Evolutionary conservation across 1,139 yeast genomes (phyloP).

Genomic region (Hyphopichia buzzinii): DNA sequence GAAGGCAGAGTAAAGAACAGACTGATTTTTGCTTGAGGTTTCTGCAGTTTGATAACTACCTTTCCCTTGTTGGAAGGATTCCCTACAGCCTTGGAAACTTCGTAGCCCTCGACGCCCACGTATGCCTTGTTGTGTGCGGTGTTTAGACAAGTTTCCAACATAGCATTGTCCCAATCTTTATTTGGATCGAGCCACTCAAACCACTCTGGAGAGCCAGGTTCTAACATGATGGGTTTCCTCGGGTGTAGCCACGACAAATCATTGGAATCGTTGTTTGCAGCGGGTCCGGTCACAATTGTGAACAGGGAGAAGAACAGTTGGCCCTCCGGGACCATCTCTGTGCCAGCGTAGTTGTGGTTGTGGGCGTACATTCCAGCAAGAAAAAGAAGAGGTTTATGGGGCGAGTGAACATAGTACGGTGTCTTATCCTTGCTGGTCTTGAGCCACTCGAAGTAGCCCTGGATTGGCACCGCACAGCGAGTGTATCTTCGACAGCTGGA

Average conservation of each 20-base stretch:
- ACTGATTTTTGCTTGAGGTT: conserved; percentile 23
- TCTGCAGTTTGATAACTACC: conserved; percentile 32
- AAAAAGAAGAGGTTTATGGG: conserved; percentile 51
- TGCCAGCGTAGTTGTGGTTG: conserved; percentile 29
- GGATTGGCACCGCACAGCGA: conserved; percentile 72
- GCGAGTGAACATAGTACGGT: conserved; percentile 67
- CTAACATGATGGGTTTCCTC: conserved; percentile 72
- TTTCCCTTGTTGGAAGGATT: conserved; percentile 51
- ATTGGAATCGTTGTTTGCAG: conserved; percentile 41
- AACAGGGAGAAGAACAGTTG: conserved; percentile 46
- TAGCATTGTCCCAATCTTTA: conserved; percentile 33
- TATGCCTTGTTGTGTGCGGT: conserved; percentile 40
- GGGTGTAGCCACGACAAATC: conserved; percentile 68
- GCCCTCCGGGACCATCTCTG: conserved; percentile 21
- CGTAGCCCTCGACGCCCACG: conserved; percentile 46
- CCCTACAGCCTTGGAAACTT: conserved; percentile 66
- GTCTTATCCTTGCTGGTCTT: conserved; percentile 35
- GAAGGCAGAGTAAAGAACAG: conserved; percentile 22
- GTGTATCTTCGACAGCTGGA: conserved; percentile 30
- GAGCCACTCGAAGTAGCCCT: conserved; percentile 87
- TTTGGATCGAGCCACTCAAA: conserved; percentile 59
- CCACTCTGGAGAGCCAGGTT: conserved; percentile 57
- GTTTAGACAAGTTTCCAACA: conserved; percentile 36
- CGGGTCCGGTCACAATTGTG: conserved; percentile 73
- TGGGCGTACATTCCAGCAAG: conserved; percentile 71